Evolutionary conservation across 2,329 filamentous ascomycete genomes (phyloP).

Genomic region (Ampelomyces quisqualis): DNA sequence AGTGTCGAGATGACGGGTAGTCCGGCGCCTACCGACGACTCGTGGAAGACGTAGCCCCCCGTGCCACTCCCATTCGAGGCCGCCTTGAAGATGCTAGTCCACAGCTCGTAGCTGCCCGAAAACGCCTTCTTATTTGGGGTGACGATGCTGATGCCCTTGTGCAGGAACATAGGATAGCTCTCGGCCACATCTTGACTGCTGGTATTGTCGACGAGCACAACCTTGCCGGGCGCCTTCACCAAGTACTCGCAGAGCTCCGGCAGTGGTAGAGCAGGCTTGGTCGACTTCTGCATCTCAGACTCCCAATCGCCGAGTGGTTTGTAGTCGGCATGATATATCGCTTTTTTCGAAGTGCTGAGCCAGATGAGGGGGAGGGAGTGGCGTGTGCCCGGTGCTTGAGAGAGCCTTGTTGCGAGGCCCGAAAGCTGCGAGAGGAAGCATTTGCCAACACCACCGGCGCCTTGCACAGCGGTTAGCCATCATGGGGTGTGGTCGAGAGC

Average conservation of each 20-base stretch:
- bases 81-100: constrained; percentile 81
- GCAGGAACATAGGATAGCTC: constrained; percentile 77
- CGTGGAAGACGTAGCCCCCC: constrained; percentile 84
- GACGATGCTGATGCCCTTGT: constrained; percentile 82
- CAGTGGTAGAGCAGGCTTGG: constrained; percentile 65
- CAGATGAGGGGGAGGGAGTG: constrained; percentile 77
- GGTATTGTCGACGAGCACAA: constrained; percentile 92
- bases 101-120: constrained; percentile 75
- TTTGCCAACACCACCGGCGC: constrained; percentile 90
- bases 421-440: constrained; percentile 83
- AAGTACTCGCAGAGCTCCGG: constrained; percentile 76
- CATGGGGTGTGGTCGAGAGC: not conserved
- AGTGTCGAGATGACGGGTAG: constrained; percentile 91
- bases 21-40: constrained; percentile 90
- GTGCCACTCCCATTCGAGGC: constrained; percentile 64
- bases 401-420: constrained; percentile 62
- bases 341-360: constrained; percentile 81
- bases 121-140: constrained; percentile 99
- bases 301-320: constrained; percentile 64
- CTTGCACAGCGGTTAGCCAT: constrained; percentile 51
- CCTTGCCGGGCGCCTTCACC: constrained; percentile 71
- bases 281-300: constrained; percentile 61
- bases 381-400: constrained; percentile 54
- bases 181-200: constrained; percentile 84
- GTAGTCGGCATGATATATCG: constrained; percentile 73